Base-by-base conservation (phyloP, 768 basidiomycete species). In the Lentinus brumalis region DNA sequence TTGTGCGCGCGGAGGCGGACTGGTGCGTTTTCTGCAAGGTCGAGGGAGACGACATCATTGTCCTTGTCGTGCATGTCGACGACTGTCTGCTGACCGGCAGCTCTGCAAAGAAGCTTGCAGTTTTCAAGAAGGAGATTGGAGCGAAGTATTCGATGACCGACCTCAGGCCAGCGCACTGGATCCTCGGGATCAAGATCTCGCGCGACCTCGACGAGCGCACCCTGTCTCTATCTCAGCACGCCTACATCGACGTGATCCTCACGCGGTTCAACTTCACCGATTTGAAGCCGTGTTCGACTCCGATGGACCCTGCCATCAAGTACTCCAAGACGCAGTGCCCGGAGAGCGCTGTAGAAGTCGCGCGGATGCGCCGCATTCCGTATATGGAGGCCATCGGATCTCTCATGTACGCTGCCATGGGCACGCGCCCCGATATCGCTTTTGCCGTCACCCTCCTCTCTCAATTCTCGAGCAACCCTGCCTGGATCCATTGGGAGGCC, bases 381-480 rank as follows among this genome's bases (percentile, higher is more conserved):
- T 73, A 70, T 56, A 38, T 41, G 6, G 42, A 58, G 12, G 49
- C 66, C 29, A 64, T 75, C 18, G 75, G 73, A 3, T 67, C 68
- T 2, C 70, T 75, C 26, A 70, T 74, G 64, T 76, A 73, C 40
- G 63, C 66, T 0, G 57, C 64, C 2, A 39, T 69, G 2, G 55
- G 63, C 16, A 74, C 70, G 2, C 67, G 73, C 31, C 73, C 73
- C 9, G 76, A 77, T 63, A 71, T 75, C 47, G 38, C 68, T 10
- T 73, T 53, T 50, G 54, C 70, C 11, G 66, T n/a, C n/a, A n/a
- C n/a, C n/a, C n/a, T n/a, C n/a, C n/a, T n/a, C n/a, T 71, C 5
- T 53, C 58, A 0, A 38, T 42, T 0, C 68, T 75, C 0, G 41
- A 56, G 14, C 69, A 69, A 67, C 57, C 72, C 71, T 4, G 62